Percentiles rank a stretch among this genome's conserved stretches.
Conservation (phyloP, 2,329 filamentous ascomycete genomes). For the Conoideocrella luteorostrata region DNA sequence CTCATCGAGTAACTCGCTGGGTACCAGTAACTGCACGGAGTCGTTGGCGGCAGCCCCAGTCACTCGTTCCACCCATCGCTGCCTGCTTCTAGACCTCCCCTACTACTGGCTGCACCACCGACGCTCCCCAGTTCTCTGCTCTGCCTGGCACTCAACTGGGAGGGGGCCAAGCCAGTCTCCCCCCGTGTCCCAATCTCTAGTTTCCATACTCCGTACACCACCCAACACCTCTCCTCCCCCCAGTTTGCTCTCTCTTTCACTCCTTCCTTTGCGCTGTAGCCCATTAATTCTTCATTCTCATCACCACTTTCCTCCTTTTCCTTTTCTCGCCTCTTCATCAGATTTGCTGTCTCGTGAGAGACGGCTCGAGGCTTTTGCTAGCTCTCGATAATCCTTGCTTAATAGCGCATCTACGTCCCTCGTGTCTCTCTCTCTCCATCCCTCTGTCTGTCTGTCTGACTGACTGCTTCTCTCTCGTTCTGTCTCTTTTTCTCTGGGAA, state of each 20-base stretch:
- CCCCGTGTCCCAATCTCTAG: slow-evolving; percentile 4
- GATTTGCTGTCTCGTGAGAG: slow-evolving; percentile 19
- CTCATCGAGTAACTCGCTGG: too few relatives aligned
- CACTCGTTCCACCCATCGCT: background rate
- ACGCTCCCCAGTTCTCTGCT: too few relatives aligned
- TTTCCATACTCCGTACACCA: slow-evolving; percentile 13
- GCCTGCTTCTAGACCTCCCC: too few relatives aligned
- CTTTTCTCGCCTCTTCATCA: slow-evolving; percentile 19
- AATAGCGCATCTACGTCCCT: slow-evolving; percentile 8
- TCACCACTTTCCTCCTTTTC: slow-evolving; percentile 19
- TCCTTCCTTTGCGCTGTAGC: slow-evolving; percentile 20
- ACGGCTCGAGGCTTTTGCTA: slow-evolving; percentile 40
- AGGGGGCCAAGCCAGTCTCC: background rate
- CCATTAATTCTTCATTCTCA: slow-evolving; percentile 15
- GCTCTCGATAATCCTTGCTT: slow-evolving; percentile 33
- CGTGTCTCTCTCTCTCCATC: slow-evolving; percentile 9
- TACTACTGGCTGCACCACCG: too few relatives aligned
- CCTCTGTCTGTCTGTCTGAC: background rate
- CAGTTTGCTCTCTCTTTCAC: slow-evolving; percentile 16
- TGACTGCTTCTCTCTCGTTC: slow-evolving; percentile 9
- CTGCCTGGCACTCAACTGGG: too few relatives aligned
- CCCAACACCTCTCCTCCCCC: slow-evolving; percentile 15
- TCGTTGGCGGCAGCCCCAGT: background rate
- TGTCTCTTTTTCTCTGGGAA: slow-evolving; percentile 3
- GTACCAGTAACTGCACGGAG: background rate